Conservation (phyloP, 495 filamentous ascomycete species). For the Podospora conica region DNA sequence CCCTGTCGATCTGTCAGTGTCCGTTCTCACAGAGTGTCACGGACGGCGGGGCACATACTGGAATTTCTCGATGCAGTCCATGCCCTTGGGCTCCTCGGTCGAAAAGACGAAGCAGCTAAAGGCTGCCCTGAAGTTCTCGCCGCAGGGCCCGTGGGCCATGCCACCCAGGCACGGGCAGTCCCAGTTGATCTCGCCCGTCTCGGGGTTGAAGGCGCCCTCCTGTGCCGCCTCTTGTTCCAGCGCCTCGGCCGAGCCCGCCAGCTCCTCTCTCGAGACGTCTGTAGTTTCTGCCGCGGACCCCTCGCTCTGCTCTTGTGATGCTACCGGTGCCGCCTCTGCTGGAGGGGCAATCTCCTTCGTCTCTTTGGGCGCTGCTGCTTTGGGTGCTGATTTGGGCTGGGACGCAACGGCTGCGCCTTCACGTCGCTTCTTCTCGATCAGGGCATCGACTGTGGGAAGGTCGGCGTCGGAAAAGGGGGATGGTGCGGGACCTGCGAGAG, state of each 20-base stretch:
- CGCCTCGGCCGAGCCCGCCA: constrained; percentile 41
- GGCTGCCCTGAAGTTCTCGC: constrained; percentile 85
- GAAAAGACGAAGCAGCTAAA: constrained; percentile 98
- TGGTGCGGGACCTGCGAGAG: constrained; percentile 30
- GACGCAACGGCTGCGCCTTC: constrained; percentile 27
- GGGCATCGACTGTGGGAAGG: constrained; percentile 43
- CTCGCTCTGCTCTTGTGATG: constrained; percentile 14
- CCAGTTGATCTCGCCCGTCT: constrained; percentile 99
- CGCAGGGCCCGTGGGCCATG: constrained; percentile 95
- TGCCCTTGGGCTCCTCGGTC: constrained; percentile 92
- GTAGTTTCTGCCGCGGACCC: constrained; percentile 18
- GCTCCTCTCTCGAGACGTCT: constrained; percentile 13
- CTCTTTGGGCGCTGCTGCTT: not conserved
- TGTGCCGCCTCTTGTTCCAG: constrained; percentile 74
- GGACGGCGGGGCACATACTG: constrained; percentile 52
- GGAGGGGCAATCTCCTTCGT: no score
- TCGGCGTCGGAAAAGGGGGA: constrained; percentile 40
- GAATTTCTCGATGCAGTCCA: constrained; percentile 98
- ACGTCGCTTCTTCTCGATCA: constrained; percentile 46
- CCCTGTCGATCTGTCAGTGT: constrained; percentile 45
- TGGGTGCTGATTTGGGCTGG: constrained; percentile 1
- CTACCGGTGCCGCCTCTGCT: no score
- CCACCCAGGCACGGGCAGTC: constrained; percentile 96
- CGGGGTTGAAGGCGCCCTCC: constrained; percentile 92
- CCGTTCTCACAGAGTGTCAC: not conserved